These are phyloP conservation scores for Colletotrichum nymphaeae DNA, from an alignment of 2,329 filamentous ascomycete genomes.

Conservation along the genomic window DNA sequence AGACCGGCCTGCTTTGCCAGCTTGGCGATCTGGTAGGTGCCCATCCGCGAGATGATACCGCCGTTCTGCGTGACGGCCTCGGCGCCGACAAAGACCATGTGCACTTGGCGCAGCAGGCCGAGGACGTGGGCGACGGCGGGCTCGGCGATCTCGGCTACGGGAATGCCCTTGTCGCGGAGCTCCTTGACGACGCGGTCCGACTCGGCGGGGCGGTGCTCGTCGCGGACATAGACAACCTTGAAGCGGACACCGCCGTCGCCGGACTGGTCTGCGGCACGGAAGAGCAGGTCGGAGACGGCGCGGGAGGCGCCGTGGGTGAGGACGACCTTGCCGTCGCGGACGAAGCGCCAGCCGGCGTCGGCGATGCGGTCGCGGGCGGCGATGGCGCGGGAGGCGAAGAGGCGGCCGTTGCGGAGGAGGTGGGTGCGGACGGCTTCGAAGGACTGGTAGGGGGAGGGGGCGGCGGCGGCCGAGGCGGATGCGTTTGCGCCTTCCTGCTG, in stretches of 20 bases:
- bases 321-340: constrained; percentile 83
- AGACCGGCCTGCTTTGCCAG: constrained; percentile 77
- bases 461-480: constrained; percentile 34
- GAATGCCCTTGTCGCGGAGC: constrained; percentile 79
- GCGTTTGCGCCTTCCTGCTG: constrained; percentile 54
- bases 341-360: constrained; percentile 79
- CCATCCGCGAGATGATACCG: constrained; percentile 89
- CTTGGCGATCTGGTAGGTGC: constrained; percentile 86
- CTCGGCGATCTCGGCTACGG: constrained; percentile 73
- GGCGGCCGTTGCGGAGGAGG: constrained; percentile 83
- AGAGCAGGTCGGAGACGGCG: constrained; percentile 82
- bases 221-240: constrained; percentile 83
- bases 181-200: constrained; percentile 77
- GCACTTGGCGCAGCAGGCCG: constrained; percentile 62
- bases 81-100: constrained; percentile 74
- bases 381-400: constrained; percentile 90
- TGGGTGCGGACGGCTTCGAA: constrained; percentile 88
- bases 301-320: constrained; percentile 90
- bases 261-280: constrained; percentile 74
- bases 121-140: constrained; percentile 84
- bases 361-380: constrained; percentile 87
- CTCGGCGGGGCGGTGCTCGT: constrained; percentile 67
- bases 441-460: constrained; percentile 49
- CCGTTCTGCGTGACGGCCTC: constrained; percentile 96
- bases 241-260: constrained; percentile 73